phyloP scores from a whole-genome alignment of 2,329 filamentous ascomycete species.

The Pseudopithomyces chartarum region DNA sequence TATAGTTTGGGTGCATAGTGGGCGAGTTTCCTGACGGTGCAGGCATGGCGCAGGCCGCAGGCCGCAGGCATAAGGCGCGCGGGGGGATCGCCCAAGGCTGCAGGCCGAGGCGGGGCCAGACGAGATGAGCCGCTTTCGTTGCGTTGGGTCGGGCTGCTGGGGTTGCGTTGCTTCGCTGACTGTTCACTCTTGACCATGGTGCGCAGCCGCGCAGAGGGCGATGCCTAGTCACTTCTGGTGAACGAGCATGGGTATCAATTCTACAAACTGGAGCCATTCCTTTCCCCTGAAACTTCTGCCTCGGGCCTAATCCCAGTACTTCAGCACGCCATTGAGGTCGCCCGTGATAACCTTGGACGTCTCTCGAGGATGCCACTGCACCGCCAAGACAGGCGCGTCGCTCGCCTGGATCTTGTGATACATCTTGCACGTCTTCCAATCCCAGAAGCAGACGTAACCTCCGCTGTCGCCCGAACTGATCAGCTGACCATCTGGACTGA shows the following conservation, averaged over 20 bases:
- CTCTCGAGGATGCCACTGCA: slow-evolving; percentile 98
- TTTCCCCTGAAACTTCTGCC: slow-evolving; percentile 10
- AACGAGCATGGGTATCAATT: slow-evolving; percentile 29
- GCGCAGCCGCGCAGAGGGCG: slow-evolving; percentile 16
- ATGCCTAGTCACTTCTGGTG: slow-evolving; percentile 7
- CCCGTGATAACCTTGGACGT: slow-evolving; percentile 92
- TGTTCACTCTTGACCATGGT: background rate
- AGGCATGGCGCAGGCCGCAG: background rate
- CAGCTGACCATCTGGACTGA: slow-evolving; percentile 91
- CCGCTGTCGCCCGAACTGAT: slow-evolving; percentile 84
- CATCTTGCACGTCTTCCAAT: slow-evolving; percentile 99
- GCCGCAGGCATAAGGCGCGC: slow-evolving; percentile 7
- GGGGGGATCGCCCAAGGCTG: slow-evolving; percentile 1
- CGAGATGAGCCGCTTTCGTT: slow-evolving; percentile 9
- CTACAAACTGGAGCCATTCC: slow-evolving; percentile 3
- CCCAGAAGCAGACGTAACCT: slow-evolving; percentile 95
- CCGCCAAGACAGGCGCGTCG: slow-evolving; percentile 80
- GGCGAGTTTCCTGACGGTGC: slow-evolving; percentile 8
- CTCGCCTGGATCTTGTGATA: slow-evolving; percentile 92
- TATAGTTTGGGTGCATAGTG: slow-evolving; percentile 11
- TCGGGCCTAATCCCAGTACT: slow-evolving; percentile 74
- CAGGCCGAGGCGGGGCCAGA: slow-evolving; percentile 11
- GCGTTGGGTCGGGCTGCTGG: too few relatives aligned
- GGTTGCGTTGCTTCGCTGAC: background rate
- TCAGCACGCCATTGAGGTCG: slow-evolving; percentile 84